Evolutionary conservation across 1,284 basidiomycete species (phyloP).

Genomic region (Pseudomicrostroma phylloplanum): DNA sequence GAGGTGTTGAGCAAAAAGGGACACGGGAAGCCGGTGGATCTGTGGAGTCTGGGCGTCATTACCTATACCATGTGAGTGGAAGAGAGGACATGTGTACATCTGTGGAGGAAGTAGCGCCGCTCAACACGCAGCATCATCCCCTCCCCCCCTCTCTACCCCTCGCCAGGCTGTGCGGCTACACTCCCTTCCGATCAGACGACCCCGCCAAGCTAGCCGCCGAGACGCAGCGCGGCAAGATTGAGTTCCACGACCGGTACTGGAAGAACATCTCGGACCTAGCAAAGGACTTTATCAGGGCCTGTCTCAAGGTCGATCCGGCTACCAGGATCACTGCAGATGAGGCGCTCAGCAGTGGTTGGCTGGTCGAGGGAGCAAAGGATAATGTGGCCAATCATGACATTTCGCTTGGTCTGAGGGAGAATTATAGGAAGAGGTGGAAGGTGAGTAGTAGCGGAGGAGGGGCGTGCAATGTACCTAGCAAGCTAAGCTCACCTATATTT

Average conservation of each 20-base stretch:
- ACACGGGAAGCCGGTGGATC: conserved; percentile 84
- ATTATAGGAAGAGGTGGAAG: conserved; percentile 47
- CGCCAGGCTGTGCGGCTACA: conserved; percentile 43
- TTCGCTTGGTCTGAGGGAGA: conserved; percentile 47
- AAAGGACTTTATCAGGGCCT: conserved; percentile 71
- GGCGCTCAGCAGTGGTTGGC: conserved; percentile 61
- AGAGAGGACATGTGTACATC: neutral
- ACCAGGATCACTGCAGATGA: conserved; percentile 68
- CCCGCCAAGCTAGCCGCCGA: conserved; percentile 69
- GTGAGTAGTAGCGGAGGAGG: no score
- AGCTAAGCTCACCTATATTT: neutral
- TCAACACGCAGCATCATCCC: neutral
- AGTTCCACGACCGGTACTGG: conserved; percentile 84
- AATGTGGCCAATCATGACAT: conserved; percentile 35
- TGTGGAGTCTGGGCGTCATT: conserved; percentile 90
- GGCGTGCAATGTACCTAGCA: neutral
- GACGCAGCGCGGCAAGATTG: conserved; percentile 72
- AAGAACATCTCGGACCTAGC: conserved; percentile 72
- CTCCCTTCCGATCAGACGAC: conserved; percentile 80
- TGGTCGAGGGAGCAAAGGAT: conserved; percentile 26
- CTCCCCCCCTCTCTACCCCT: neutral
- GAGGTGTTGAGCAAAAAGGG: conserved; percentile 78
- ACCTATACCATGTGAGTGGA: conserved; percentile 60
- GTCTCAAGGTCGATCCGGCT: conserved; percentile 69
- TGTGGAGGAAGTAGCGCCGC: neutral